Evolutionary conservation across 192 early-diverging fungal species (phyloP).

Genomic region (Coemansia sp.): DNA sequence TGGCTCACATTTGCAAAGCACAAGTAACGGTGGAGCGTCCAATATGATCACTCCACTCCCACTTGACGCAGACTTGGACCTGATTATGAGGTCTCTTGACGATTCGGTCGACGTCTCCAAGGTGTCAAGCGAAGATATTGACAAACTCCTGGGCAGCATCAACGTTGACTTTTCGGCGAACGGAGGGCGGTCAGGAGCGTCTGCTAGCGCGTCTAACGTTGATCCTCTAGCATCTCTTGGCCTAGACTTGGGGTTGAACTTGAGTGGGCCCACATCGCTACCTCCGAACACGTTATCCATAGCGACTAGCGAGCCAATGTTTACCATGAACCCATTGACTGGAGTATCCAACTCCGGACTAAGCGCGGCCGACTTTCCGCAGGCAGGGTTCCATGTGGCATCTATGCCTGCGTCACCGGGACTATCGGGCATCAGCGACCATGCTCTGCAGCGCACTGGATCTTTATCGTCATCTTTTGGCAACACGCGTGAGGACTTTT

Average conservation of each 20-base stretch:
- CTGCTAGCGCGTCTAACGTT: not conserved
- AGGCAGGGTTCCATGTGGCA: constrained; percentile 15
- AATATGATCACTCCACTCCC: constrained; percentile 24
- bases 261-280: constrained; percentile 20
- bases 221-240: constrained; percentile 41
- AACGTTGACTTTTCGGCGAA: constrained; percentile 29
- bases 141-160: constrained; percentile 52
- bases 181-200: constrained; percentile 2
- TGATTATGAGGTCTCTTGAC: constrained; percentile 48
- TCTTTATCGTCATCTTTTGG: constrained; percentile 6
- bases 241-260: constrained; percentile 35
- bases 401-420: constrained; percentile 25
- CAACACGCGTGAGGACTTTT: not conserved
- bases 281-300: not conserved
- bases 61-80: constrained; percentile 43
- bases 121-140: constrained; percentile 48
- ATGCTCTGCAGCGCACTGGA: constrained; percentile 1
- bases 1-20: not conserved
- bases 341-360: constrained; percentile 13
- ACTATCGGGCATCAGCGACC: constrained; percentile 11
- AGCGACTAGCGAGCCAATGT: constrained; percentile 8
- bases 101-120: constrained; percentile 37
- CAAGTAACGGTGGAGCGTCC: not conserved
- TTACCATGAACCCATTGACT: constrained; percentile 8
- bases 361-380: constrained; percentile 7